Percentiles rank a stretch among this genome's conserved stretches.
These are phyloP conservation scores for Aspergillus homomorphus DNA, from an alignment of 495 filamentous ascomycete genomes.

Conservation along the genomic window DNA sequence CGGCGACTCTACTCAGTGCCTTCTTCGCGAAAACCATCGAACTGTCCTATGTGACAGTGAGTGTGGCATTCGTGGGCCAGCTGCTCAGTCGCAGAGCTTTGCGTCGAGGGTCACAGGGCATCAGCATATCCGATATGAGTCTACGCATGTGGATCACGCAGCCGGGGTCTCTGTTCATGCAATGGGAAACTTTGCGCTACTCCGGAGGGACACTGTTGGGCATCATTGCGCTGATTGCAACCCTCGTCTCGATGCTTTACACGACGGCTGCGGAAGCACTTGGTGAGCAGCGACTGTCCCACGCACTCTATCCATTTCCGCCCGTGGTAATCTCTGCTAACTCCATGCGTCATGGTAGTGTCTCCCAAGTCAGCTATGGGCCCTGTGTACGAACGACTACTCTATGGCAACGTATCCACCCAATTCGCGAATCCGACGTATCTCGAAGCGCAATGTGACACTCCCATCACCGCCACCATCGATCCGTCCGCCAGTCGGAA, in stretches of 20 bases:
- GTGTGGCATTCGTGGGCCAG: conserved; percentile 71
- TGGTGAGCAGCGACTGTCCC: conserved; percentile 27
- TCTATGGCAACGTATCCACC: conserved; percentile 56
- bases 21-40: conserved; percentile 73
- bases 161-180: conserved; percentile 64
- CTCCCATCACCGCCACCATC: conserved; percentile 45
- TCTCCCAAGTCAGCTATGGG: conserved; percentile 60
- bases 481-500: conserved; percentile 34
- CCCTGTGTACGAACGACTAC: conserved; percentile 32
- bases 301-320: too few relatives aligned
- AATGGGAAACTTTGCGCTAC: conserved; percentile 59
- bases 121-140: conserved; percentile 69
- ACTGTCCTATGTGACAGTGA: conserved; percentile 71
- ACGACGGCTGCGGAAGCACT: conserved; percentile 70
- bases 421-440: conserved; percentile 58
- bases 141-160: conserved; percentile 62
- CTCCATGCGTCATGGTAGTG: conserved; percentile 33
- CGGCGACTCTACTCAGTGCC: conserved; percentile 58
- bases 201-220: conserved; percentile 60
- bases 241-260: conserved; percentile 64
- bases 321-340: not conserved
- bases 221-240: conserved; percentile 52
- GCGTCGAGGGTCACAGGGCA: conserved; percentile 50
- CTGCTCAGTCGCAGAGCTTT: conserved; percentile 63
- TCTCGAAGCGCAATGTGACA: conserved; percentile 51